These are phyloP conservation scores for Aquilaria yunnanensis DNA, from an alignment of 345 rosid species.

Conservation along the genomic window DNA sequence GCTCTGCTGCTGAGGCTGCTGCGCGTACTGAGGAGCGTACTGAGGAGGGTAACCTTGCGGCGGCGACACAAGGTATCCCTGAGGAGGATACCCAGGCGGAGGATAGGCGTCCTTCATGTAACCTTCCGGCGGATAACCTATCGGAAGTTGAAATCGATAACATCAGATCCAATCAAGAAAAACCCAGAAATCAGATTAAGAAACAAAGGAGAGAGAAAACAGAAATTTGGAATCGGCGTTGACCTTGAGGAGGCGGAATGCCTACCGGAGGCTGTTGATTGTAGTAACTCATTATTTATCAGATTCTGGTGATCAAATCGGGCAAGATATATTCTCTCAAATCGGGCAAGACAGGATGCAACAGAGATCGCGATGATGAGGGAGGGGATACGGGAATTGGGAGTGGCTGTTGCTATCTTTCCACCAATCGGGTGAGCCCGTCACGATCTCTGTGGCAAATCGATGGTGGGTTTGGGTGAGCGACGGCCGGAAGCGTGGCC, in stretches of 20 bases:
- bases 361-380: no score
- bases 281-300: constrained; percentile 62
- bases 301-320: no score
- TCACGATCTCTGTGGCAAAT: no score
- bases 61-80: constrained; percentile 47
- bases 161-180: constrained; percentile 7
- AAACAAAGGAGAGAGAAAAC: background rate
- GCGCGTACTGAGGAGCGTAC: constrained; percentile 75
- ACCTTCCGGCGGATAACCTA: constrained; percentile 93
- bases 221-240: background rate
- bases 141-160: constrained; percentile 2
- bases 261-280: constrained; percentile 88
- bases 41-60: constrained; percentile 59
- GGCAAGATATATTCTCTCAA: no score
- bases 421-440: no score
- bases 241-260: constrained; percentile 93
- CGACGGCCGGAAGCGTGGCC: no score
- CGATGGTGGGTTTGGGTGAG: no score
- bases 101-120: constrained; percentile 79
- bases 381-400: no score
- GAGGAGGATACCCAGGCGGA: constrained; percentile 52
- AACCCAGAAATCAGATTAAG: background rate
- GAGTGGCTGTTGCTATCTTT: no score
- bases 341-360: no score
- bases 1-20: constrained; percentile 40